Conservation (phyloP, 2,329 filamentous ascomycete species). For the Fusarium anthophilum region DNA sequence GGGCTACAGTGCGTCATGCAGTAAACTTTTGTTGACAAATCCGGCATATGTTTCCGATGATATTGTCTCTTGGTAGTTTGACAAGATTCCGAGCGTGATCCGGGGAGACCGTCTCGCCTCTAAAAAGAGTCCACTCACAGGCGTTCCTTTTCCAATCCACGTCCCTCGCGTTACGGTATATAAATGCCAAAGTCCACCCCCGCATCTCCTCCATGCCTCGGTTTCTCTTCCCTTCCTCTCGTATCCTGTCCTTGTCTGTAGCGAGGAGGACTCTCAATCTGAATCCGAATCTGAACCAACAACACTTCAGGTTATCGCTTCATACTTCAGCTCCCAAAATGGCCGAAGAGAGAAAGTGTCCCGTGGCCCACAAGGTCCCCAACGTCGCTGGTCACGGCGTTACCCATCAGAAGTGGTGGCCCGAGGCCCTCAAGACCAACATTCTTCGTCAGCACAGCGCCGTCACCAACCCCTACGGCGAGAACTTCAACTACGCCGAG, state of each 20-base stretch:
- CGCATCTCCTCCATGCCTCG: slow-evolving; percentile 28
- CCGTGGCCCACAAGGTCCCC: slow-evolving; percentile 22
- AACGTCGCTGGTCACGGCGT: slow-evolving; percentile 30
- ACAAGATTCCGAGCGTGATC: slow-evolving; percentile 28
- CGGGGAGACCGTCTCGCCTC: slow-evolving; percentile 7
- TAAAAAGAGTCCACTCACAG: slow-evolving; percentile 13
- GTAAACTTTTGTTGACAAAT: slow-evolving; percentile 14
- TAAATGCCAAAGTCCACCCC: slow-evolving; percentile 32
- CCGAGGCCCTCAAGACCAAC: slow-evolving; percentile 33
- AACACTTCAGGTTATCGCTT: background rate
- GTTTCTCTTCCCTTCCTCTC: slow-evolving; percentile 20
- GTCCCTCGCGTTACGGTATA: slow-evolving; percentile 6
- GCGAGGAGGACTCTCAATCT: slow-evolving; percentile 18
- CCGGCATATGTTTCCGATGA: slow-evolving; percentile 29
- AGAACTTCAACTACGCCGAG: slow-evolving; percentile 24
- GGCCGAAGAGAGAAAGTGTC: slow-evolving; percentile 29
- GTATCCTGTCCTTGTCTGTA: slow-evolving; percentile 11
- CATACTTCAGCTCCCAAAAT: slow-evolving; percentile 13
- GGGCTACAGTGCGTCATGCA: slow-evolving; percentile 22
- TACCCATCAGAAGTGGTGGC: slow-evolving; percentile 28
- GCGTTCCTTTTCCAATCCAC: slow-evolving; percentile 28
- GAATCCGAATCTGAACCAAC: background rate
- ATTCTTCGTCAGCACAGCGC: slow-evolving; percentile 26
- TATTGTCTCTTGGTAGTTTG: background rate
- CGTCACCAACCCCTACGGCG: slow-evolving; percentile 28